phyloP scores from a whole-genome alignment of 148 eudicot genomes.

The Cornus florida region DNA sequence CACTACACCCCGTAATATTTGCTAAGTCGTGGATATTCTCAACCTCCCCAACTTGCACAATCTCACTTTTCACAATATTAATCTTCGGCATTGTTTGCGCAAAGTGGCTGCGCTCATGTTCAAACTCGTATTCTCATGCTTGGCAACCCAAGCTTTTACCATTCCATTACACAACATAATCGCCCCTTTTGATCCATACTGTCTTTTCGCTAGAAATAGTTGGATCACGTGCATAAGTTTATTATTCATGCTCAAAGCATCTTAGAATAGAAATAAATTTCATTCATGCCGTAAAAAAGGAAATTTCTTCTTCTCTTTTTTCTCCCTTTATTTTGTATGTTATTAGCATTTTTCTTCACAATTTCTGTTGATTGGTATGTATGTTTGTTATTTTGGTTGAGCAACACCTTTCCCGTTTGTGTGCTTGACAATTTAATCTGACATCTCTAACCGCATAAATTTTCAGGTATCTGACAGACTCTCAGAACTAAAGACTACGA shows the following conservation, averaged over 20 bases:
- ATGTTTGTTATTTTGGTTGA: not conserved
- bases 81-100: too few relatives aligned
- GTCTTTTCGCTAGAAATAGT: not conserved
- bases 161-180: too few relatives aligned
- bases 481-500: slow-evolving; percentile 78
- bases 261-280: not conserved
- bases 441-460: not conserved
- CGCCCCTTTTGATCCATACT: not conserved
- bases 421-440: not conserved
- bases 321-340: not conserved
- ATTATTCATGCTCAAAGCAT: not conserved
- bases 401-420: not conserved
- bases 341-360: not conserved
- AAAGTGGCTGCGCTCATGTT: too few relatives aligned
- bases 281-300: not conserved
- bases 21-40: too few relatives aligned
- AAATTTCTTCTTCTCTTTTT: not conserved
- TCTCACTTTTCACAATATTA: too few relatives aligned
- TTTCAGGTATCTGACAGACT: slow-evolving; percentile 80
- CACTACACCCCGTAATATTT: too few relatives aligned
- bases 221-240: not conserved
- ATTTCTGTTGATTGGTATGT: not conserved
- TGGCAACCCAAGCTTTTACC: too few relatives aligned
- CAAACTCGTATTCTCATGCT: too few relatives aligned
- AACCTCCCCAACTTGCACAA: too few relatives aligned